Conservation (phyloP, 2,329 filamentous ascomycete genomes). For the Ophiocordyceps robertsii region DNA sequence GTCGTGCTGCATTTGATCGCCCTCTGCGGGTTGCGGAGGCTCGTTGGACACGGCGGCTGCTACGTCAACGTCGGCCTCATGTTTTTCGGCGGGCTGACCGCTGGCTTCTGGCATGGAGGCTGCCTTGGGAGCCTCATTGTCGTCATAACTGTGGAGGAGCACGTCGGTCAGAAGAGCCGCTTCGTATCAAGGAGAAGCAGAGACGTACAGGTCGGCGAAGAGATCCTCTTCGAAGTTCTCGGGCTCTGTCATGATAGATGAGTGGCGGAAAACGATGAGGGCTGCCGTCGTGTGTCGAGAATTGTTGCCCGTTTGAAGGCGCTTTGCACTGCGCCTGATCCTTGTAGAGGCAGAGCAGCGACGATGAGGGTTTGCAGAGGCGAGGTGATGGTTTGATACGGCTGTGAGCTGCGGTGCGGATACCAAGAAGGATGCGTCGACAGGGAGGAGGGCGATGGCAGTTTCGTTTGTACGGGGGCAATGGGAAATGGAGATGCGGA, state of each 20-base stretch:
- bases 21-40: slow-evolving; percentile 9
- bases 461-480: too few species aligned
- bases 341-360: too few species aligned
- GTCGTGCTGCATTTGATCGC: slow-evolving; percentile 30
- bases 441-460: too few species aligned
- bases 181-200: neutral
- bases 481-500: too few species aligned
- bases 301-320: too few species aligned
- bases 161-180: slow-evolving; percentile 2
- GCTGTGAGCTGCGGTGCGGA: too few species aligned
- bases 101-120: slow-evolving; percentile 17
- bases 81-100: slow-evolving; percentile 11
- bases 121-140: slow-evolving; percentile 38
- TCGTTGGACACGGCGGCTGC: slow-evolving; percentile 5
- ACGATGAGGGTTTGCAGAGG: too few species aligned
- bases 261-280: neutral
- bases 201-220: slow-evolving; percentile 79
- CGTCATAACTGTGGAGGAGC: slow-evolving; percentile 45
- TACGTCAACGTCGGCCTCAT: slow-evolving; percentile 14
- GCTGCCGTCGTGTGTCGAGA: too few species aligned
- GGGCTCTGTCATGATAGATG: slow-evolving; percentile 53
- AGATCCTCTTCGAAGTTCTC: slow-evolving; percentile 87
- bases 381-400: too few species aligned
- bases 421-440: too few species aligned
- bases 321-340: too few species aligned